A percentile compares a stretch with the other conserved stretches of the same genome.
Conservation (phyloP, 2,329 filamentous ascomycete genomes). For the Didymella segeticola region DNA sequence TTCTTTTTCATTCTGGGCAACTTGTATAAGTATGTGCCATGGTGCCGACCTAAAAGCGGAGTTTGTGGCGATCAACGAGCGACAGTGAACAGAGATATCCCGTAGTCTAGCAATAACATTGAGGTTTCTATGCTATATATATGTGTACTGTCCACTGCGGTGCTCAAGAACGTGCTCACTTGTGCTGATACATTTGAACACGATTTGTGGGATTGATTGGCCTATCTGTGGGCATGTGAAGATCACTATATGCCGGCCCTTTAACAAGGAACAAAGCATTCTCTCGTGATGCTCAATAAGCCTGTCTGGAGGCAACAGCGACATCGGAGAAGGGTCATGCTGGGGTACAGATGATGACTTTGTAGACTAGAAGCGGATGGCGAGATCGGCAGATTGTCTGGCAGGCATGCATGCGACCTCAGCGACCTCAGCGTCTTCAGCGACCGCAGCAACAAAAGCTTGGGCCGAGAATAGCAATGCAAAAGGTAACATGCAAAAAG, state of each 20-base stretch:
- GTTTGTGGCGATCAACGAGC: conserved; percentile 10
- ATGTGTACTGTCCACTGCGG: conserved; percentile 4
- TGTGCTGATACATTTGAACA: background rate
- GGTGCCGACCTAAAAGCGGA: conserved; percentile 2
- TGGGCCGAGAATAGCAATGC: background rate
- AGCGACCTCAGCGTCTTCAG: too few relatives aligned
- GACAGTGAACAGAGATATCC: conserved; percentile 14
- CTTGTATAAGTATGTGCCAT: background rate
- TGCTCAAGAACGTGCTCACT: conserved; percentile 8
- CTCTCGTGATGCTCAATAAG: background rate
- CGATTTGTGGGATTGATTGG: fast-evolving
- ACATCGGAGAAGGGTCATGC: conserved; percentile 1
- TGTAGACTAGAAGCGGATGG: conserved; percentile 4
- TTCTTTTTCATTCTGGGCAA: conserved; percentile 3
- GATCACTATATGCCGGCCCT: background rate
- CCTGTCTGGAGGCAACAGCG: background rate
- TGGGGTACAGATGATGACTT: background rate
- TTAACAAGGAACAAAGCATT: background rate
- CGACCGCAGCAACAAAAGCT: too few relatives aligned
- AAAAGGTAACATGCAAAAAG: background rate
- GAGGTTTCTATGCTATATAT: conserved; percentile 3
- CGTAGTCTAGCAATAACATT: conserved; percentile 10
- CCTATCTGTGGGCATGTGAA: background rate
- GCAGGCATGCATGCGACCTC: background rate
- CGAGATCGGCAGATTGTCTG: conserved; percentile 2